Evolutionary conservation across 257 asterid species (phyloP), one percentile per base, ranked within the genome.

Genomic region (Pogostemon cablin): DNA sequence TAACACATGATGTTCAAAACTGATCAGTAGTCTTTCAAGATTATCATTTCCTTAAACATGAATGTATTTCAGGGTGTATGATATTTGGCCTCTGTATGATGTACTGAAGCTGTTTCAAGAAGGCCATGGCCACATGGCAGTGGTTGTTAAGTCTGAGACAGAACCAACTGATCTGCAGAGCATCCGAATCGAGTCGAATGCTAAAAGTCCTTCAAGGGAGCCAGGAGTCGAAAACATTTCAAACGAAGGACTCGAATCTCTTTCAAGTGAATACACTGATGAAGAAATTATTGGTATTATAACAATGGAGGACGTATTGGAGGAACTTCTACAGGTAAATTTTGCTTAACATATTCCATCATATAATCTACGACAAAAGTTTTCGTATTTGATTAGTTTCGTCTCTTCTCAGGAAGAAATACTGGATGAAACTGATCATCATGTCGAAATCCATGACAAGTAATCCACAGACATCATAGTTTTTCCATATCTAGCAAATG

Each of bases 301-400:
- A 47, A 86, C 96, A 35, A 88, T 86, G 96, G 96, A 86, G 74
- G 96, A 86, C 67, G 96, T 86, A 12, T 71, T 88, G 35, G 96
- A 86, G 75, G 82, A 88, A 65, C 80, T 86, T 75, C 79, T 88
- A 37, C 96, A 83, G 90, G 95, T 85, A 55, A 71, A 9, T n/a
- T 43, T 41, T 41, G 10, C 11, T 43, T 25, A 25, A 25, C 32
- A 25, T 25, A 25, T 25, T 25, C 32, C 32, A 25, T 50, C 57
- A 11, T 49, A 12, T 49, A 41, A 4, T 41, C 7, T 41, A 41
- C 44, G 1, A 41, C 5, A 41, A 7, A 4, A 4, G 4, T 41
- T 4, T 1, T 41, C 44, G 15, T 15, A 53, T 53, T 15, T 53
- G 59, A 17, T 17, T 53, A 25, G 32, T 62, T 43, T 7, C 48